Evolutionary conservation across 1,139 yeast species (phyloP).

Genomic region (Taphrina wiesneri): DNA sequence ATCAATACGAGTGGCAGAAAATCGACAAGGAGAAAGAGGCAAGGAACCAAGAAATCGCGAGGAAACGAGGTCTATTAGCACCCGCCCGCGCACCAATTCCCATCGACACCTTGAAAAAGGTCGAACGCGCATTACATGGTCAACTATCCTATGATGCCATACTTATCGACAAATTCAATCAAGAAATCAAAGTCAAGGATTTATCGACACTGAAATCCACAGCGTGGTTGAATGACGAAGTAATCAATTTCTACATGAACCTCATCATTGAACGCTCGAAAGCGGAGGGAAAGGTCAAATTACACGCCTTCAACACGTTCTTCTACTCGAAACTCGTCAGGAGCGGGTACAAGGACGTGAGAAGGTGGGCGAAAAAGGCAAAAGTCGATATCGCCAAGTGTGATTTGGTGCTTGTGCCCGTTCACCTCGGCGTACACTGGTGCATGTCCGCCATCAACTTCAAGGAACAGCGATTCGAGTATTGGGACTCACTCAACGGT

Average conservation of each 20-base stretch:
- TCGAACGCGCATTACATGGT: constrained; percentile 5
- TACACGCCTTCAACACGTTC: constrained; percentile 74
- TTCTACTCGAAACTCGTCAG: constrained; percentile 59
- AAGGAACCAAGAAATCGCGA: constrained; percentile 20
- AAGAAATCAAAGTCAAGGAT: constrained; percentile 69
- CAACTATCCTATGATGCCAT: constrained; percentile 3
- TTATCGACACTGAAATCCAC: constrained; percentile 68
- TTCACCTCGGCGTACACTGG: constrained; percentile 89
- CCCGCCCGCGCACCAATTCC: constrained; percentile 21
- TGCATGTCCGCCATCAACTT: constrained; percentile 80
- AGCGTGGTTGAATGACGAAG: constrained; percentile 86
- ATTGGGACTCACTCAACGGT: constrained; percentile 74
- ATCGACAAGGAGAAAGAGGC: constrained; percentile 18
- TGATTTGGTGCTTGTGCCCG: constrained; percentile 74
- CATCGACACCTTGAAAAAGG: constrained; percentile 5
- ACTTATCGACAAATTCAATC: constrained; percentile 51
- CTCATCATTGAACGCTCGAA: constrained; percentile 54
- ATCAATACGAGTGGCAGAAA: constrained; percentile 24
- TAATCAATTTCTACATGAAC: constrained; percentile 78
- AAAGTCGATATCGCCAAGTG: constrained; percentile 66
- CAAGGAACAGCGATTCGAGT: constrained; percentile 57
- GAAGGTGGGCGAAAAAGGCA: constrained; percentile 85
- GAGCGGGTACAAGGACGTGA: constrained; percentile 79
- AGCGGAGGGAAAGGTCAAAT: constrained; percentile 44
- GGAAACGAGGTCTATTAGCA: not conserved